Percentiles rank a stretch among this genome's conserved stretches.
Conservation (phyloP, 1,139 yeast genomes). For the Geotrichum candidum region DNA sequence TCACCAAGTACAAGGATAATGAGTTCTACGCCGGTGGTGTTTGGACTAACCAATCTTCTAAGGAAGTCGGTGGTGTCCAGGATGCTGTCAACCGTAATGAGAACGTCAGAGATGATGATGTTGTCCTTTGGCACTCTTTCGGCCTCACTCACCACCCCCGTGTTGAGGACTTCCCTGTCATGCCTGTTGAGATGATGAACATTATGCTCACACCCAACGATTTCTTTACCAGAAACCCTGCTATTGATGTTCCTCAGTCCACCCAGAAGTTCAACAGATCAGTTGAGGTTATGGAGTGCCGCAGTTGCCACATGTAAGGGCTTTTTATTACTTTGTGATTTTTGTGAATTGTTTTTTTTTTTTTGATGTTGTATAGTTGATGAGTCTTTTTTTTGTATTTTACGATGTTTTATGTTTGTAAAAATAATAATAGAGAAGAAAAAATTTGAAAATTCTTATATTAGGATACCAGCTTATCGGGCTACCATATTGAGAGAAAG, state of each 20-base stretch:
- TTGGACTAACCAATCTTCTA: conserved; percentile 67
- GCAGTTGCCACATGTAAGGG: conserved; percentile 31
- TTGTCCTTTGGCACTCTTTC: conserved; percentile 82
- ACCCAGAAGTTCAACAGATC: conserved; percentile 69
- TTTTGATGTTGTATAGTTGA: background rate
- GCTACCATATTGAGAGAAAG: no score
- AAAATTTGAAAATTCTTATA: background rate
- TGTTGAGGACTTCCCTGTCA: conserved; percentile 88
- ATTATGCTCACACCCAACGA: conserved; percentile 68
- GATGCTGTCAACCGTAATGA: conserved; percentile 65
- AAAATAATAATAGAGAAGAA: background rate
- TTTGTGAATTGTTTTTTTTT: background rate
- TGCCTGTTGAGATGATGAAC: conserved; percentile 77
- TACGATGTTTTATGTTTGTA: background rate
- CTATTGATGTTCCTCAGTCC: conserved; percentile 74
- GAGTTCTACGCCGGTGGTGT: conserved; percentile 72
- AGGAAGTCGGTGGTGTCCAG: conserved; percentile 55
- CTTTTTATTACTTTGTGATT: background rate
- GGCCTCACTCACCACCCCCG: conserved; percentile 86
- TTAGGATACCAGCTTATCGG: no score
- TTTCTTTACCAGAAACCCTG: conserved; percentile 78
- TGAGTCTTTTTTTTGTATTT: background rate
- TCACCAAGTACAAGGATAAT: conserved; percentile 63
- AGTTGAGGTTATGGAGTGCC: conserved; percentile 38
- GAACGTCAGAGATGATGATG: conserved; percentile 68